Evolutionary conservation across 1,284 basidiomycete species (phyloP), one percentile per base, ranked within the genome.

Genomic region (Microbotryomycetes sp.): DNA sequence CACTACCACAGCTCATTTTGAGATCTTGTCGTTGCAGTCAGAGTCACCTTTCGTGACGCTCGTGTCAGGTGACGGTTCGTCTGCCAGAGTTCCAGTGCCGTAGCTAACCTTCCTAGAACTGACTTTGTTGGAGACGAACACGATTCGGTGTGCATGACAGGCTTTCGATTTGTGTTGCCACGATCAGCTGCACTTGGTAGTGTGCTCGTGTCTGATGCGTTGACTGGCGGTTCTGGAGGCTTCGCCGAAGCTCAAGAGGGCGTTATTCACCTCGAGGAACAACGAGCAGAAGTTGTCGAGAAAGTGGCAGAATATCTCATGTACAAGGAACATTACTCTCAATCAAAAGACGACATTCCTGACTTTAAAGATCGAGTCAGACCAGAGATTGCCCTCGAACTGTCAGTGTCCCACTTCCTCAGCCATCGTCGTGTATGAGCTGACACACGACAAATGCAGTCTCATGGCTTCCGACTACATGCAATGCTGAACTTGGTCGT

Each of bases 261-360:
- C 46, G 54, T 54, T 19, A 52, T 67, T 49, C 23, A 12, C 5
- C 62, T 69, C 19, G 30, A 47, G 2, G 68, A 69, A 14, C 59
- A 65, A 25, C 58, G 88, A 30, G 85, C 82, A 3, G 81, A 85
- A 45, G 84, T 91, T 28, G 82, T 89, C 2, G 88, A 91, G 74
- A 90, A 88, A 72, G 79, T 91, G 31, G 80, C 86, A 46, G 89
- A 92, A 74, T 92, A 89, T 72, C 84, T 92, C 76, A 77, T 82
- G 58, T 90, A 87, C 80, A 88, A 87, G 76, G 79, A 83, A 0
- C 78, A 85, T 62, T 88, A 88, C 72, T 81, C 84, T 60, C 78
- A 79, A 16, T 78, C 76, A 0, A 80, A 79, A 0, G 84, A 86
- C 66, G 86, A 88, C 49, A 78, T 89, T 23, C 87, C 88, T 0